Percentiles rank a stretch among this genome's conserved stretches.
Evolutionary conservation across 495 filamentous ascomycete species (phyloP).

Genomic region (Hyaloscypha variabilis): DNA sequence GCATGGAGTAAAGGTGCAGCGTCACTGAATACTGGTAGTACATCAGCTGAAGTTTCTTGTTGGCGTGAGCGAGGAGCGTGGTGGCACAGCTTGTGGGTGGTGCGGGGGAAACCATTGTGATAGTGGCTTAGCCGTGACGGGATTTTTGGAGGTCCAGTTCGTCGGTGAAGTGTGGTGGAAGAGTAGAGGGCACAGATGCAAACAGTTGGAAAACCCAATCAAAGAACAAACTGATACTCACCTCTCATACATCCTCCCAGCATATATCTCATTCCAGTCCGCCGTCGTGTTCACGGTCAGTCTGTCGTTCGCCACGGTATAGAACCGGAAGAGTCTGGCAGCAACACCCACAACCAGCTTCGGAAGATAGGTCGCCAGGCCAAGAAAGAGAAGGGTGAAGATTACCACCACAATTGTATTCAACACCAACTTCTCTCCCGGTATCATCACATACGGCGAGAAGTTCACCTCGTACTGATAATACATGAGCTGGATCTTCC

Average conservation of each 20-base stretch:
- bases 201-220: no score
- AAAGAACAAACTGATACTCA: no score
- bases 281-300: background rate
- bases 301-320: background rate
- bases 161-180: no score
- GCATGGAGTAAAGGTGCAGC: constrained; percentile 77
- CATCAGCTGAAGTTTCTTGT: constrained; percentile 72
- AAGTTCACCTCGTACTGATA: constrained; percentile 86
- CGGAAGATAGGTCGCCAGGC: constrained; percentile 16
- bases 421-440: constrained; percentile 78
- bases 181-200: no score
- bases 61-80: constrained; percentile 32
- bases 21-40: constrained; percentile 82
- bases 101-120: background rate
- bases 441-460: constrained; percentile 78
- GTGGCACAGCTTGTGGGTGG: background rate
- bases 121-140: no score
- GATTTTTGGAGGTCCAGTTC: no score
- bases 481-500: constrained; percentile 71
- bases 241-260: background rate
- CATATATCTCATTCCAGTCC: background rate
- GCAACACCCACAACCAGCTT: constrained; percentile 2
- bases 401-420: constrained; percentile 35
- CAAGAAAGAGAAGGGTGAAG: constrained; percentile 14
- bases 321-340: constrained; percentile 8